phyloP scores from a whole-genome alignment of 2,329 filamentous ascomycete genomes.

The Coniochaeta sp. region DNA sequence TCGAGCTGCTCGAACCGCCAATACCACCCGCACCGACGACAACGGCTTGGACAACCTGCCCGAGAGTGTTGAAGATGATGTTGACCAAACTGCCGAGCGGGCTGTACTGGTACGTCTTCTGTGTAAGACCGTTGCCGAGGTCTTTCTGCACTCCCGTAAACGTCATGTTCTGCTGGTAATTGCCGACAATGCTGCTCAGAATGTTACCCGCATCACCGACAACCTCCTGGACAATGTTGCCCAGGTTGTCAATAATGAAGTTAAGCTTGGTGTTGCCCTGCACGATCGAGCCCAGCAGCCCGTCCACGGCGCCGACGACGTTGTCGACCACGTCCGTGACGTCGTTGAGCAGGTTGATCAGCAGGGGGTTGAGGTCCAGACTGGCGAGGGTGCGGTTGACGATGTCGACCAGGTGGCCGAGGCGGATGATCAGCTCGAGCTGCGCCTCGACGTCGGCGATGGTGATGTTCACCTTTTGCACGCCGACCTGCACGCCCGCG shows the following conservation, averaged over 20 bases:
- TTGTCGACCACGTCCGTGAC: slow-evolving; percentile 43
- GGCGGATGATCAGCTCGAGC: slow-evolving; percentile 50
- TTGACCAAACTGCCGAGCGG: slow-evolving; percentile 44
- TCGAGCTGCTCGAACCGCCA: neutral
- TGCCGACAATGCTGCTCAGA: slow-evolving; percentile 47
- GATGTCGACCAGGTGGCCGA: slow-evolving; percentile 53
- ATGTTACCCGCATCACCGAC: slow-evolving; percentile 34
- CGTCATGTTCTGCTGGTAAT: slow-evolving; percentile 53
- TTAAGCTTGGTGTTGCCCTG: slow-evolving; percentile 46
- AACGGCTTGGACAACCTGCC: slow-evolving; percentile 45
- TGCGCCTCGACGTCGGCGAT: slow-evolving; percentile 53
- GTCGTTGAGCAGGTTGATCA: slow-evolving; percentile 47
- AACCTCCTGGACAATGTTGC: slow-evolving; percentile 56
- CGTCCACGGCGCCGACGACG: slow-evolving; percentile 50
- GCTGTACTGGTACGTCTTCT: slow-evolving; percentile 46
- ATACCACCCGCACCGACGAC: slow-evolving; percentile 15
- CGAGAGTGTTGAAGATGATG: slow-evolving; percentile 46
- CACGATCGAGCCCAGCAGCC: slow-evolving; percentile 50
- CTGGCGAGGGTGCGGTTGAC: slow-evolving; percentile 53
- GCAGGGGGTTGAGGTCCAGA: slow-evolving; percentile 53
- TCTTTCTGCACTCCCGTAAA: slow-evolving; percentile 27
- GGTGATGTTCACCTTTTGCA: slow-evolving; percentile 49
- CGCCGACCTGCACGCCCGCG: slow-evolving; percentile 44
- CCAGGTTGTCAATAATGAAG: slow-evolving; percentile 53
- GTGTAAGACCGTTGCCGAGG: slow-evolving; percentile 27